phyloP scores from a whole-genome alignment of 2,329 filamentous ascomycete species.

The Neospermospora avenae region DNA sequence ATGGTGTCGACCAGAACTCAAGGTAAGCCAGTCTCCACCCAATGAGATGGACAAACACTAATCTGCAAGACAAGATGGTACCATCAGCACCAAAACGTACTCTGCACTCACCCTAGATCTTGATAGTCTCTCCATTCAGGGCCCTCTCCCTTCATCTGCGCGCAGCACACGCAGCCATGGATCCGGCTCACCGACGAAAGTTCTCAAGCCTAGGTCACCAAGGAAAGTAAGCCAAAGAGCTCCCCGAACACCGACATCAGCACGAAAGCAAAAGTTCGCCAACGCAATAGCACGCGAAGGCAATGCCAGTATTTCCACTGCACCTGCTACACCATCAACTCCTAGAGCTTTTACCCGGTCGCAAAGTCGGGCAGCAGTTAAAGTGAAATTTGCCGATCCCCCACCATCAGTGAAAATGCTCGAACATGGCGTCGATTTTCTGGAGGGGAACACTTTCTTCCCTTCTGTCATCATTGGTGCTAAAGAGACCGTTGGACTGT shows the following conservation, averaged over 20 bases:
- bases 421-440: not conserved
- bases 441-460: constrained; percentile 4
- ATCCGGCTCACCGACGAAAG: not conserved
- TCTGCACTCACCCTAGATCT: constrained; percentile 3
- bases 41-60: not conserved
- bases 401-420: not conserved
- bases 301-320: not conserved
- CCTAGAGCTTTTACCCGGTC: not conserved
- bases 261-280: not conserved
- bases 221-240: not conserved
- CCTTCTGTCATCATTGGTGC: constrained; percentile 16
- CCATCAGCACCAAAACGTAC: constrained; percentile 2
- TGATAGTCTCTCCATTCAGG: not conserved
- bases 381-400: not conserved
- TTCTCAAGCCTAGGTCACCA: constrained; percentile 4
- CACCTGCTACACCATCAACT: not conserved
- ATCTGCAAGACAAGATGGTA: not conserved
- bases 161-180: not conserved
- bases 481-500: constrained; percentile 16
- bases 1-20: constrained; percentile 15
- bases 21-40: not conserved
- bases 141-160: not conserved
- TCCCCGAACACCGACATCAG: not conserved
- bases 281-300: not conserved
- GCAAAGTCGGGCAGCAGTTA: not conserved